Evolutionary conservation across 371 early-diverging fungal species (phyloP).

Genomic region (Actinomucor elegans): DNA sequence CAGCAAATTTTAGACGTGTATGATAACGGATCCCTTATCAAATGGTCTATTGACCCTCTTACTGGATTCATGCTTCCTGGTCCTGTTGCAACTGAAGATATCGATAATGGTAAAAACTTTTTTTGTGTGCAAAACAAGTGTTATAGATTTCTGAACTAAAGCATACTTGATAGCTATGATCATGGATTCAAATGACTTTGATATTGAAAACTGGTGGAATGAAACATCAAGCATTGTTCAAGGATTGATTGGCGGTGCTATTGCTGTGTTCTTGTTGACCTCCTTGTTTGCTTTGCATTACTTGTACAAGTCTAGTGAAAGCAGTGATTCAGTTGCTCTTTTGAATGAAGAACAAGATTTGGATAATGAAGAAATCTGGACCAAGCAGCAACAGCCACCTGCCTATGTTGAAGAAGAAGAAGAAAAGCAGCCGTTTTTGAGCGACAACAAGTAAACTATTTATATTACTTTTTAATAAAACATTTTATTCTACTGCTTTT

Average conservation of each 20-base stretch:
- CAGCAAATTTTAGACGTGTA: slow-evolving; percentile 71
- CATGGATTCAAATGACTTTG: slow-evolving; percentile 20
- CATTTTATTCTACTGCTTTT: not conserved
- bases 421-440: slow-evolving; percentile 38
- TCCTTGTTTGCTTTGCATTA: slow-evolving; percentile 30
- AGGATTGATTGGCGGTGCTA: slow-evolving; percentile 25
- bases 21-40: slow-evolving; percentile 35
- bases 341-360: slow-evolving; percentile 13
- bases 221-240: slow-evolving; percentile 21
- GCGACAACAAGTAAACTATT: not conserved
- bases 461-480: not conserved
- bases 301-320: slow-evolving; percentile 16
- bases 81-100: not conserved
- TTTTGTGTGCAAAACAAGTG: too few relatives aligned
- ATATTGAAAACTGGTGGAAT: slow-evolving; percentile 39
- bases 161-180: slow-evolving; percentile 3
- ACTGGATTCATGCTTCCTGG: slow-evolving; percentile 46
- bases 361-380: slow-evolving; percentile 4
- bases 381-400: slow-evolving; percentile 30
- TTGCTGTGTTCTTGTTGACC: slow-evolving; percentile 29
- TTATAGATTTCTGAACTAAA: too few relatives aligned
- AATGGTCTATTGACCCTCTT: slow-evolving; percentile 48
- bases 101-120: too few relatives aligned
- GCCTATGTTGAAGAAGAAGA: slow-evolving; percentile 30
- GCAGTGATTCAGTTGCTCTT: slow-evolving; percentile 19